Percentiles rank a stretch among this genome's conserved stretches.
Evolutionary conservation across 768 basidiomycete species (phyloP).

Genomic region (Pleurotus tuber-regium): DNA sequence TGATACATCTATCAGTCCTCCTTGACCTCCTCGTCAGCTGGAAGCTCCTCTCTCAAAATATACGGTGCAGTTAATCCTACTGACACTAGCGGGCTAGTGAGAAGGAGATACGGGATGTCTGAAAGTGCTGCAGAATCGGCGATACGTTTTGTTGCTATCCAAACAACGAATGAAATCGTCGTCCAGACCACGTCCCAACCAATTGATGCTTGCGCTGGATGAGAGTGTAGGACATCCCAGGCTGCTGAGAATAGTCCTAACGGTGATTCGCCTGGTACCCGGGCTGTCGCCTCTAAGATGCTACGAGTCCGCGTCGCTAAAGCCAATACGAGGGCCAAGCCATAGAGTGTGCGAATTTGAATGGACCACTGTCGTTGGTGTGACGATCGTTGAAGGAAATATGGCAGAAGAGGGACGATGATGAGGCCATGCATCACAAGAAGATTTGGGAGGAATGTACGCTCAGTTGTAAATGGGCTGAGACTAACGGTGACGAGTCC

Average conservation of each 20-base stretch:
- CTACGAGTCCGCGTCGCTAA: conserved; percentile 34
- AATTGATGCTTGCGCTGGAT: conserved; percentile 64
- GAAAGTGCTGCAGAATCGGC: conserved; percentile 10
- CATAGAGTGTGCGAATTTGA: conserved; percentile 31
- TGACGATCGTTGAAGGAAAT: conserved; percentile 7
- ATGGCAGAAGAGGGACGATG: conserved; percentile 46
- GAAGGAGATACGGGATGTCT: conserved; percentile 20
- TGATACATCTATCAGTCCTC: conserved; percentile 1
- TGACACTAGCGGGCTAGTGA: conserved; percentile 24
- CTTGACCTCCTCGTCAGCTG: not conserved
- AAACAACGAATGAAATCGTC: conserved; percentile 36
- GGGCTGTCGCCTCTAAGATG: conserved; percentile 21
- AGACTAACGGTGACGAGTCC: conserved; percentile 43
- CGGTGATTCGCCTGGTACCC: conserved; percentile 17
- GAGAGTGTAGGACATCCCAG: conserved; percentile 39
- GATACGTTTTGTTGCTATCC: conserved; percentile 21
- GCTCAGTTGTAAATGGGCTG: conserved; percentile 39
- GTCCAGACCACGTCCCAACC: conserved; percentile 67
- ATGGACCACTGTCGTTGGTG: conserved; percentile 19
- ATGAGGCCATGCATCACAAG: conserved; percentile 63
- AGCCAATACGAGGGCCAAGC: conserved; percentile 29
- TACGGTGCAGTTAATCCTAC: conserved; percentile 26
- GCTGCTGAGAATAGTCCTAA: conserved; percentile 24
- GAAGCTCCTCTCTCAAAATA: conserved; percentile 12
- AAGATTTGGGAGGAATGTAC: conserved; percentile 56